These are phyloP conservation scores for Periconia sp. DNA, from an alignment of 2,329 filamentous ascomycete genomes.

Conservation along the genomic window DNA sequence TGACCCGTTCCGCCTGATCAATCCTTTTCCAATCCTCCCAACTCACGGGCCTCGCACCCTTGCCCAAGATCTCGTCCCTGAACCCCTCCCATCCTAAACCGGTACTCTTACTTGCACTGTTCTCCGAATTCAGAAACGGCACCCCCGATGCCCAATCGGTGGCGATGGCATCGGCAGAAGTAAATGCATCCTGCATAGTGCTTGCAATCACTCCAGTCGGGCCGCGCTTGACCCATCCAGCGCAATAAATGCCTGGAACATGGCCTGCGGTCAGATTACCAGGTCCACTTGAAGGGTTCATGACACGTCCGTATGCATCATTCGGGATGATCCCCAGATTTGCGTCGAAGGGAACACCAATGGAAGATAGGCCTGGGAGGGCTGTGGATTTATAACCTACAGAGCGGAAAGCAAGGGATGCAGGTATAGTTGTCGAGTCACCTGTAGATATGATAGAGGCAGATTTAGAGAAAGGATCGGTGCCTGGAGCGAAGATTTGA, in stretches of 20 bases:
- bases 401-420: conserved; percentile 84
- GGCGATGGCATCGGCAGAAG: conserved; percentile 81
- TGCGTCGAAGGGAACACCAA: conserved; percentile 80
- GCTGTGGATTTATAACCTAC: conserved; percentile 89
- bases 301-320: conserved; percentile 77
- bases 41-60: conserved; percentile 67
- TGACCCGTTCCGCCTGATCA: conserved; percentile 74
- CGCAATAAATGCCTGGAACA: conserved; percentile 82
- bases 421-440: conserved; percentile 61
- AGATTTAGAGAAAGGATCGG: conserved; percentile 58
- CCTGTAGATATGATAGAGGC: conserved; percentile 55
- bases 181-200: conserved; percentile 94
- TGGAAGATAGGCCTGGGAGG: conserved; percentile 73
- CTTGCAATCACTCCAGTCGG: conserved; percentile 95
- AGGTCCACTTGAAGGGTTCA: conserved; percentile 47
- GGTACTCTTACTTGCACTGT: conserved; percentile 40
- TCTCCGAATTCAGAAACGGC: conserved; percentile 56
- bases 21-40: conserved; percentile 91
- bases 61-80: conserved; percentile 61
- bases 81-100: conserved; percentile 79
- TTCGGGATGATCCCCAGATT: conserved; percentile 79
- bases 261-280: conserved; percentile 53
- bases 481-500: conserved; percentile 42
- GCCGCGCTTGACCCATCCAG: conserved; percentile 94
- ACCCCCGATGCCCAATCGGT: conserved; percentile 70